Evolutionary conservation across 768 basidiomycete genomes (phyloP).

Genomic region (Phanerodontia chrysosporium): DNA sequence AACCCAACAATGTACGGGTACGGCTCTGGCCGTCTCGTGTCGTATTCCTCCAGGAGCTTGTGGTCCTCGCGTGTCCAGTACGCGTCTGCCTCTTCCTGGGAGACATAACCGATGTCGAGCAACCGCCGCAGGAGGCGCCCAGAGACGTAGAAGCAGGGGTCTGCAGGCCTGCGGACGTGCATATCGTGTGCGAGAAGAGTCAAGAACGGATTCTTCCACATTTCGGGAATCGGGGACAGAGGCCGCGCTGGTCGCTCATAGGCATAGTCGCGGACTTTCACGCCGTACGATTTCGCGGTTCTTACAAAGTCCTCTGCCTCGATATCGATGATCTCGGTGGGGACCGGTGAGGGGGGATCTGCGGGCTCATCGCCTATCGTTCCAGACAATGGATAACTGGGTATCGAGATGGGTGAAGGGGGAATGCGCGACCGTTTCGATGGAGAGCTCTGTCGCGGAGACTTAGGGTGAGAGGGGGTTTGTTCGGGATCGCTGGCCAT

Average conservation of each 20-base stretch:
- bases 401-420: neutral
- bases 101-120: slow-evolving; percentile 25
- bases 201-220: slow-evolving; percentile 20
- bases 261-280: slow-evolving; percentile 31
- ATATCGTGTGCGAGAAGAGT: slow-evolving; percentile 24
- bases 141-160: slow-evolving; percentile 9
- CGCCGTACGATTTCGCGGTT: slow-evolving; percentile 18
- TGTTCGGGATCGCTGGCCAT: neutral
- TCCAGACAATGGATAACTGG: neutral
- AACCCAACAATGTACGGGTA: slow-evolving; percentile 21
- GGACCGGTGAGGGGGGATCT: slow-evolving; percentile 22
- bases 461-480: neutral
- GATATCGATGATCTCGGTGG: slow-evolving; percentile 25
- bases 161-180: slow-evolving; percentile 21
- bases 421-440: neutral
- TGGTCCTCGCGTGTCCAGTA: slow-evolving; percentile 20
- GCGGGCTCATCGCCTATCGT: neutral
- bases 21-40: slow-evolving; percentile 17
- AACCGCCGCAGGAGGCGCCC: slow-evolving; percentile 23
- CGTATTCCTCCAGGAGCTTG: slow-evolving; percentile 18
- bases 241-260: slow-evolving; percentile 13
- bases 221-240: slow-evolving; percentile 18
- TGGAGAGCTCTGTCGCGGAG: neutral
- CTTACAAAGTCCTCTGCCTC: slow-evolving; percentile 16
- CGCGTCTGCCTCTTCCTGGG: slow-evolving; percentile 19